phyloP scores from a whole-genome alignment of 2,329 filamentous ascomycete species.

The Pseudogymnoascus sp. region DNA sequence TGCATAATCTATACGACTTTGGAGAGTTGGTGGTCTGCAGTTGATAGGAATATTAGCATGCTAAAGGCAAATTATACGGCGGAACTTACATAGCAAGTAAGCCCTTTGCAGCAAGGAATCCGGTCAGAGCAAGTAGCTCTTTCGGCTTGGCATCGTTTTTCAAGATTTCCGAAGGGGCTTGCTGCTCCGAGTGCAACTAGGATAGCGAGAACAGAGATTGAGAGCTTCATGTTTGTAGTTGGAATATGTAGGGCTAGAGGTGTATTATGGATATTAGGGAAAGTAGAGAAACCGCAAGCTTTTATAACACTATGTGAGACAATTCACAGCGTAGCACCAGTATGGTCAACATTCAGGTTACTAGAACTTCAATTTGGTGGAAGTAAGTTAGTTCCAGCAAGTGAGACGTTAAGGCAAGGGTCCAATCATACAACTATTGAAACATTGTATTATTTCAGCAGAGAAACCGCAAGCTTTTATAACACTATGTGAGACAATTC shows the following conservation, averaged over 20 bases:
- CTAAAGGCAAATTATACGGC: not conserved
- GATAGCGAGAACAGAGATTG: not conserved
- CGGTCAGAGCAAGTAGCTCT: not conserved
- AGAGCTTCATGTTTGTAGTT: not conserved
- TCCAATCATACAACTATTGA: too few species aligned
- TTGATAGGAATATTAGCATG: not conserved
- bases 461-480: not conserved
- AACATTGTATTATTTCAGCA: too few species aligned
- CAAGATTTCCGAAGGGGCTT: not conserved
- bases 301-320: not conserved
- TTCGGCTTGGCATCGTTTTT: not conserved
- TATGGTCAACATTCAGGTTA: not conserved
- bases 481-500: not conserved
- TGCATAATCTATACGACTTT: not conserved
- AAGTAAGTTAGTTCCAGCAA: too few species aligned
- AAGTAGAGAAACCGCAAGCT: not conserved
- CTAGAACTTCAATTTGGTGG: not conserved
- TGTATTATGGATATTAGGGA: not conserved
- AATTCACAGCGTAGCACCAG: not conserved
- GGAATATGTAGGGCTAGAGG: not conserved
- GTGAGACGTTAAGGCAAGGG: too few species aligned
- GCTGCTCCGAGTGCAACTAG: not conserved
- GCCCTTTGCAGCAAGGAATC: not conserved
- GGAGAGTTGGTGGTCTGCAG: not conserved
- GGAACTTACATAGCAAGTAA: not conserved